phyloP scores from a whole-genome alignment of 257 asterid genomes.

The Galeopsis tetrahit region DNA sequence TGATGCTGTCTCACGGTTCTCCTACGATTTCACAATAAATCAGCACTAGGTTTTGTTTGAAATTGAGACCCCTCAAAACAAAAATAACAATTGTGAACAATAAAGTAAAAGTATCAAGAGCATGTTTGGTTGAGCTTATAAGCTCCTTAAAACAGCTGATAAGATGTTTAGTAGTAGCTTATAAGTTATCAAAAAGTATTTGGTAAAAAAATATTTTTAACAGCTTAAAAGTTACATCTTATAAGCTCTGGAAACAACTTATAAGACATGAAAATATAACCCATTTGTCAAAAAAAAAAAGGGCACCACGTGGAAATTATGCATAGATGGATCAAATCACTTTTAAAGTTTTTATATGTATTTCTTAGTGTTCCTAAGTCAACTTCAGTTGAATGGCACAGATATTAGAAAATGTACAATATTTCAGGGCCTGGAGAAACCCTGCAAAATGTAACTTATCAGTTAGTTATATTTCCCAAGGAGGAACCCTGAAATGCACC shows the following conservation, averaged over 20 bases:
- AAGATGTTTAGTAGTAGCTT: no score
- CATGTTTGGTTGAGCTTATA: background rate
- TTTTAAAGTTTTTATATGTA: background rate
- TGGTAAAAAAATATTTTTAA: no score
- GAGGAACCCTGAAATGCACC: slow-evolving; percentile 51
- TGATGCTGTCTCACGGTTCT: slow-evolving; percentile 70
- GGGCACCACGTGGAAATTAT: background rate
- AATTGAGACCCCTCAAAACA: slow-evolving; percentile 24
- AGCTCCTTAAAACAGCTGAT: no score
- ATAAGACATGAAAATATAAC: background rate
- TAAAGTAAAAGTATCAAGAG: slow-evolving; percentile 8
- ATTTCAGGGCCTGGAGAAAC: slow-evolving; percentile 27
- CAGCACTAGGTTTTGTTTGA: slow-evolving; percentile 29
- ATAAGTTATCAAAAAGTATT: no score
- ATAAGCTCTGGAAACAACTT: no score
- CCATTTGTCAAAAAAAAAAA: slow-evolving; percentile 3
- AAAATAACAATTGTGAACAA: slow-evolving; percentile 18
- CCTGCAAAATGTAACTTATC: slow-evolving; percentile 8
- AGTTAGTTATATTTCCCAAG: slow-evolving; percentile 32
- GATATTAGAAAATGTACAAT: background rate
- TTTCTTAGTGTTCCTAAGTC: background rate
- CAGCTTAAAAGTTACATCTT: no score
- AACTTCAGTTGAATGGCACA: slow-evolving; percentile 14
- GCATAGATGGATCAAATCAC: slow-evolving; percentile 10
- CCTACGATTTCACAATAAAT: slow-evolving; percentile 54